A percentile compares a stretch with the other conserved stretches of the same genome.
Conservation (phyloP, 306 rosid genomes). For the Sicyos edulis region DNA sequence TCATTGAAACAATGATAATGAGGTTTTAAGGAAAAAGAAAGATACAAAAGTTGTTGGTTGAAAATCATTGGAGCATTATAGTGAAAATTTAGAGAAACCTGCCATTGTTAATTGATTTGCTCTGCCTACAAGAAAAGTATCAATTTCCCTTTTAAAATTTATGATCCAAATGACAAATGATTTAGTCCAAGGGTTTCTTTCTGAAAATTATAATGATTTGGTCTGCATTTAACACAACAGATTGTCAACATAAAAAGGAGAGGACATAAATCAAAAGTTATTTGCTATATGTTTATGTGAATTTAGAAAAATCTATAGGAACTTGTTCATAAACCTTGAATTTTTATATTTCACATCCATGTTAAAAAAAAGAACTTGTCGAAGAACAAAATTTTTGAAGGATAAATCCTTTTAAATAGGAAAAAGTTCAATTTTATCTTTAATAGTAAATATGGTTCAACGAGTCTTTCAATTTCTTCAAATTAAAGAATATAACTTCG, state of each 20-base stretch:
- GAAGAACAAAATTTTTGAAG: not conserved
- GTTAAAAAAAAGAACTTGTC: not conserved
- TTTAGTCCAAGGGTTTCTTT: constrained; percentile 6
- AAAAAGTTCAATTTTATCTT: not conserved
- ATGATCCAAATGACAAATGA: constrained; percentile 13
- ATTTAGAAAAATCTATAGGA: not conserved
- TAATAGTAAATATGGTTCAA: not conserved
- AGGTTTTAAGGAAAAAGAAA: not conserved
- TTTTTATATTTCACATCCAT: not conserved
- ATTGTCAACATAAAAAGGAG: constrained; percentile 10
- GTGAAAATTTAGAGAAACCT: not conserved
- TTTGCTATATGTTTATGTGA: too few species aligned
- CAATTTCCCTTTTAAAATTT: constrained; percentile 8
- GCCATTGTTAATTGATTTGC: constrained; percentile 16
- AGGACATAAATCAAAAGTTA: not conserved
- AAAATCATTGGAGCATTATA: constrained; percentile 17
- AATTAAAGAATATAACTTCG: not conserved
- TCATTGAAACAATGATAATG: not conserved
- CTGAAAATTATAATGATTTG: constrained; percentile 15
- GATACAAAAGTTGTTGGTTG: not conserved
- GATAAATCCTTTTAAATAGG: not conserved
- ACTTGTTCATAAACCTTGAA: not conserved
- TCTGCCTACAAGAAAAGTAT: constrained; percentile 30
- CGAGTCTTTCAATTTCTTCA: not conserved
- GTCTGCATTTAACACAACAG: constrained; percentile 15